phyloP scores from a whole-genome alignment of 2,329 filamentous ascomycete species.

The Fusarium sarcochroum region DNA sequence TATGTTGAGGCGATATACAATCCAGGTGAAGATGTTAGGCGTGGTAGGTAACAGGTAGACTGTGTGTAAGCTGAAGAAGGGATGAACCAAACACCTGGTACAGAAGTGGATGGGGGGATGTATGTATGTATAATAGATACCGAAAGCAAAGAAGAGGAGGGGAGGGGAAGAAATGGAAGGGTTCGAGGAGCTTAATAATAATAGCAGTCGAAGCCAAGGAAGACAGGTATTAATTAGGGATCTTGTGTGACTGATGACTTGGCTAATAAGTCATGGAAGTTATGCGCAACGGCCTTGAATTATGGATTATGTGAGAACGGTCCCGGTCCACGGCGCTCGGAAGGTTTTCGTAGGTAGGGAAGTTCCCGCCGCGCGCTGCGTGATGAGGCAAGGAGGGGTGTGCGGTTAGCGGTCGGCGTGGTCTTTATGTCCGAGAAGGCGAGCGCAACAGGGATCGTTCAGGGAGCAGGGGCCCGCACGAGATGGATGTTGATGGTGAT shows the following conservation, averaged over 20 bases:
- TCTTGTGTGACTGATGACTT: slow-evolving; percentile 35
- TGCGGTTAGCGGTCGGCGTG: slow-evolving; percentile 52
- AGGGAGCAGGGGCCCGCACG: slow-evolving; percentile 32
- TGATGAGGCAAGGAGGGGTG: slow-evolving; percentile 22
- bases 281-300: slow-evolving; percentile 41
- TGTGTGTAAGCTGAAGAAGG: slow-evolving; percentile 39
- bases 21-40: slow-evolving; percentile 11
- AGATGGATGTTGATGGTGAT: slow-evolving; percentile 35
- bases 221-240: slow-evolving; percentile 19
- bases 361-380: slow-evolving; percentile 35
- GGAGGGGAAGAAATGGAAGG: slow-evolving; percentile 29
- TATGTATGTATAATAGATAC: slow-evolving; percentile 42
- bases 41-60: neutral
- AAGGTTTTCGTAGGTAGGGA: slow-evolving; percentile 45
- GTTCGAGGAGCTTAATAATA: slow-evolving; percentile 49
- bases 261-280: slow-evolving; percentile 22
- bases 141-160: slow-evolving; percentile 20
- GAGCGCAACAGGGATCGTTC: slow-evolving; percentile 44
- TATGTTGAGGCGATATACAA: slow-evolving; percentile 25
- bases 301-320: slow-evolving; percentile 49
- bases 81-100: slow-evolving; percentile 38
- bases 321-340: slow-evolving; percentile 41
- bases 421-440: slow-evolving; percentile 60
- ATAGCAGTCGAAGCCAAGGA: slow-evolving; percentile 28
- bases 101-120: slow-evolving; percentile 9